Evolutionary conservation across 2,329 filamentous ascomycete species (phyloP).

Genomic region (Ophiobolus disseminans): DNA sequence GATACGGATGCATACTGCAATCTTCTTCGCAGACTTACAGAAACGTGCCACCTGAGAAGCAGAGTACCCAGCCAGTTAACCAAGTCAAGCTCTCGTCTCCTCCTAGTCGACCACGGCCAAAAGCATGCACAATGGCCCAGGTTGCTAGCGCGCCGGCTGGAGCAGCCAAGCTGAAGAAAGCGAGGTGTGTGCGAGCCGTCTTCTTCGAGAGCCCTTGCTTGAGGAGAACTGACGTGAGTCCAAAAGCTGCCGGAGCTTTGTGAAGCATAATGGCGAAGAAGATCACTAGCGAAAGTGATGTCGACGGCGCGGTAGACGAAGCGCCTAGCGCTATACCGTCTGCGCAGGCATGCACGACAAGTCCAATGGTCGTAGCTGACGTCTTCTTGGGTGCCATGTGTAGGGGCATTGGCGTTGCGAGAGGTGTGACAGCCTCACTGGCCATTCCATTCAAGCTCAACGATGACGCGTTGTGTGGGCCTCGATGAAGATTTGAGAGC

Average conservation of each 20-base stretch:
- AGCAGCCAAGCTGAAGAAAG: slow-evolving; percentile 90
- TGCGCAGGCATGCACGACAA: slow-evolving; percentile 95
- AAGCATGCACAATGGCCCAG: slow-evolving; percentile 77
- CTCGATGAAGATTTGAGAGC: slow-evolving; percentile 76
- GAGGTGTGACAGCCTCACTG: slow-evolving; percentile 32
- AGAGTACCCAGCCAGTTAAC: slow-evolving; percentile 88
- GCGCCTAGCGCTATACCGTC: slow-evolving; percentile 97
- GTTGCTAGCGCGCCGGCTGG: slow-evolving; percentile 85
- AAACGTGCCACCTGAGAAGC: slow-evolving; percentile 97
- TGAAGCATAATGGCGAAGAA: slow-evolving; percentile 98
- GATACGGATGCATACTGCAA: neutral
- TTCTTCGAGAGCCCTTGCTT: slow-evolving; percentile 92
- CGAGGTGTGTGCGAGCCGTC: slow-evolving; percentile 80
- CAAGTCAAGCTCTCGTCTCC: slow-evolving; percentile 73
- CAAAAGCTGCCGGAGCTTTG: slow-evolving; percentile 95
- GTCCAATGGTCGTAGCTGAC: slow-evolving; percentile 73
- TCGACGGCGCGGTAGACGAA: slow-evolving; percentile 69
- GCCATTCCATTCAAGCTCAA: slow-evolving; percentile 43
- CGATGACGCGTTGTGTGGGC: slow-evolving; percentile 51
- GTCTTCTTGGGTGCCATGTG: slow-evolving; percentile 35
- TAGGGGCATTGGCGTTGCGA: slow-evolving; percentile 47
- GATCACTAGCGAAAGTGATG: slow-evolving; percentile 80
- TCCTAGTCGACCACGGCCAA: slow-evolving; percentile 67
- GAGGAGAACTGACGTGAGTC: slow-evolving; percentile 85
- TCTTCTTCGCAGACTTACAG: slow-evolving; percentile 66